Base-by-base conservation (phyloP, 108 stramenopile genomes). In the Seminavis robusta region DNA sequence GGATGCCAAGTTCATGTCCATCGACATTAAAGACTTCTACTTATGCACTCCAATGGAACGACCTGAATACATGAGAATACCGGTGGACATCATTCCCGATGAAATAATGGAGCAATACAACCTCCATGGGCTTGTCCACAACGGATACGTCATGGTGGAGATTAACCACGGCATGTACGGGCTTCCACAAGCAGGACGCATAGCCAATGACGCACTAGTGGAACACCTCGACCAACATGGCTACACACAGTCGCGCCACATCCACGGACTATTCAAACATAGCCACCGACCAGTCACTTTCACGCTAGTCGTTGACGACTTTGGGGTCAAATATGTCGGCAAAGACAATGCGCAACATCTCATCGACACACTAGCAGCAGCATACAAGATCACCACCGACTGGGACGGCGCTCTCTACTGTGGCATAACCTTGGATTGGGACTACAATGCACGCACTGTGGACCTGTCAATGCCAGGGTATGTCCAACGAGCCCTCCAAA, bases 291-390 rank as follows among this genome's bases (percentile, higher is more conserved):
- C 46, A 20, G 44, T 65, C 2, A 31, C 39, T 26, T 82, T 76
- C 50, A 48, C 63, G 4, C 55, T 82, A 1, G 73, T 76, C 1
- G 80, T 82, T 16, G 76, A 82, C 40, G 76, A 82, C 60, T 74
- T 74, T 45, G 70, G 50, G 21, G 46, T 82, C 38, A 65, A 74
- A 67, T 77, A 73, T 58, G 36, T 44, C 23, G 41, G 46, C 30
- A 26, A 60, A 10, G 47, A 30, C 11, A 67, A 75, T 50, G 55
- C 48, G 0, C 54, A 72, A n/a, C 81, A 71, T 21, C 67, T 77
- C 42, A 33, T 76, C 42, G 41, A 54, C 10, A 39, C 55, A 2
- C 65, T 77, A 23, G 13, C 47, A 32, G 23, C 31, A n/a, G 36
- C 17, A 19, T 77, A 67, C 59, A 59, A 31, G 3, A 30, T 63